phyloP scores from a whole-genome alignment of 192 early-diverging fungal genomes.

The Pilobolus umbonatus region DNA sequence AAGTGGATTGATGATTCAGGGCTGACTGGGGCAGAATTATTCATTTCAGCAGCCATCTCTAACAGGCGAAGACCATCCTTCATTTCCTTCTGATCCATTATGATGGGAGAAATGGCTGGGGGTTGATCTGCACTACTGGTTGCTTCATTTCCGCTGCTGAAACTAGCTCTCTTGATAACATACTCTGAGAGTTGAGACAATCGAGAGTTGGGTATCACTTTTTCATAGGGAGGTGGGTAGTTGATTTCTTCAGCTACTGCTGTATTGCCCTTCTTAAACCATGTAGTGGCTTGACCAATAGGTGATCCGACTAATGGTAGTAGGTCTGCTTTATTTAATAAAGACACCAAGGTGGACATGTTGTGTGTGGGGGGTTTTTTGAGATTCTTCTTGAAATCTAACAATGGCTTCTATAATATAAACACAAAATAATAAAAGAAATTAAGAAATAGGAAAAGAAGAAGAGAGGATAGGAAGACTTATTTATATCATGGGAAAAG shows the following conservation, averaged over 20 bases:
- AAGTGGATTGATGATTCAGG: conserved; percentile 21
- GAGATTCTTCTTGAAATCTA: not conserved
- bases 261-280: not conserved
- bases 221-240: conserved; percentile 16
- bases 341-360: conserved; percentile 13
- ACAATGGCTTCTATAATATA: too few relatives aligned
- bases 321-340: conserved; percentile 11
- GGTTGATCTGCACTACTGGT: not conserved
- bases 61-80: conserved; percentile 18
- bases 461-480: not conserved
- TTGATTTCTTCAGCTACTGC: not conserved
- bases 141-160: not conserved
- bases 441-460: not conserved
- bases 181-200: conserved; percentile 16
- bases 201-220: conserved; percentile 2
- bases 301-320: conserved; percentile 15
- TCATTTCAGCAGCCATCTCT: conserved; percentile 24
- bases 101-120: not conserved
- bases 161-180: conserved; percentile 11
- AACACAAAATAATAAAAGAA: not conserved
- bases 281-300: conserved; percentile 5
- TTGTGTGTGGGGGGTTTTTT: too few relatives aligned
- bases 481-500: not conserved
- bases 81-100: conserved; percentile 21
- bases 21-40: conserved; percentile 11